Evolutionary conservation across 257 asterid genomes (phyloP), one percentile per base, ranked within the genome.

Genomic region (Rhazya stricta): DNA sequence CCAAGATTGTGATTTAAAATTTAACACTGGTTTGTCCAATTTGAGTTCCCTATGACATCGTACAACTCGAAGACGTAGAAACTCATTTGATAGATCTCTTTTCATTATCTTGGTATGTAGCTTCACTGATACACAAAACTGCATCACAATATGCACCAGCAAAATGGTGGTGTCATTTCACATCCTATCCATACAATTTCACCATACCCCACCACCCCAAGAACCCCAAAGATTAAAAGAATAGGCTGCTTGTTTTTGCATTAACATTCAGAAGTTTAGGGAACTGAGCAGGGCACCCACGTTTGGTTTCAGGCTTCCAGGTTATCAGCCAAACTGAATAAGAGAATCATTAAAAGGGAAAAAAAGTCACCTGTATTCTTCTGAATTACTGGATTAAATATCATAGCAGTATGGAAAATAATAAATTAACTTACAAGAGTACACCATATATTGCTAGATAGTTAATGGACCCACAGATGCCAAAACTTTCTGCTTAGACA

Each of bases 21-120:
- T 68, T 6, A 88, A 70, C 48, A 86, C 0, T 29, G 88, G 78
- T 80, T 79, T 88, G 27, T 94, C 97, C 69, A 90, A 37, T 81
- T 91, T 88, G 79, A 94, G 91, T 86, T 89, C 93, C 82, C 79
- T 76, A 85, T 90, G 97, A 76, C 96, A 88, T 82, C 90, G 89
- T 5, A 83, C 85, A 69, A 88, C 74, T 21, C 85, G 89, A 41
- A 94, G 84, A 23, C 94, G 94, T 45, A 91, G 77, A 83, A 94
- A 89, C 63, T 88, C 89, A n/a, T 81, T 81, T 34, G 87, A 76
- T 45, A 76, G 27, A 39, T 87, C 85, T 46, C 73, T 79, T 76
- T 79, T 74, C 65, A 41, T 66, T 65, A 75, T 66, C 76, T 60
- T 75, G 51, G 60, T 63, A 45, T 54, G 78, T 32, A 85, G 56